Evolutionary conservation across 495 filamentous ascomycete genomes (phyloP), one percentile per base, ranked within the genome.

Genomic region (Lineolata rhizophorae): DNA sequence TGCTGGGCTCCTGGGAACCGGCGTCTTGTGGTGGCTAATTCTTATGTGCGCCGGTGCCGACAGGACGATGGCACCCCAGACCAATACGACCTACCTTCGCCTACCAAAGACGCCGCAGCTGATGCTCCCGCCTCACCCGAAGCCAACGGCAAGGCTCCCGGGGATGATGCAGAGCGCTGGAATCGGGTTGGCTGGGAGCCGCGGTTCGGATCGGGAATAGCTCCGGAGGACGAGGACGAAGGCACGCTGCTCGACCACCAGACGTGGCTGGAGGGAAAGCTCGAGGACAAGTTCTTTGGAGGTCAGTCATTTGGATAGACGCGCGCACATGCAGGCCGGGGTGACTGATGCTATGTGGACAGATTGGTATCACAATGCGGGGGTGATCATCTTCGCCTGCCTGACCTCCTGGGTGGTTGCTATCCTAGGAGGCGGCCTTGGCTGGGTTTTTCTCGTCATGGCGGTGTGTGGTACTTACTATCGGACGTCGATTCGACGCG

Each of bases 311-410:
- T n/a, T n/a, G n/a, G n/a, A n/a, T n/a, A n/a, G n/a, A n/a, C 42
- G 64, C 4, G 3, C 1, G 13, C 12, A 19, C 3, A 4, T 12
- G 14, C 4, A 24, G 18, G 27, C 16, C 15, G 14, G 20, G 20
- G 21, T 29, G 29, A 31, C 37, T 39, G 20, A 40, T 29, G 29
- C 31, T 10, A 8, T 25, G 9, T 27, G 24, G 13, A n/a, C 37
- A 80, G 85, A 94, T 45, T 99, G 87, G 87, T 95, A 94, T 51
- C 82, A 95, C 50, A 95, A 99, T 51, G 72, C 83, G 11, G 87
- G 56, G 17, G 60, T 95, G 34, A 94, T 99, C 40, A 60, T 80
- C 27, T 94, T 99, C 44, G 82, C 87, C 16, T 93, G 82, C 44
- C 59, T 99, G 16, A 58, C 68, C 16, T 93, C 85, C 2, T 99